Evolutionary conservation across 2,329 filamentous ascomycete genomes (phyloP).

Genomic region (Pyricularia sp.): DNA sequence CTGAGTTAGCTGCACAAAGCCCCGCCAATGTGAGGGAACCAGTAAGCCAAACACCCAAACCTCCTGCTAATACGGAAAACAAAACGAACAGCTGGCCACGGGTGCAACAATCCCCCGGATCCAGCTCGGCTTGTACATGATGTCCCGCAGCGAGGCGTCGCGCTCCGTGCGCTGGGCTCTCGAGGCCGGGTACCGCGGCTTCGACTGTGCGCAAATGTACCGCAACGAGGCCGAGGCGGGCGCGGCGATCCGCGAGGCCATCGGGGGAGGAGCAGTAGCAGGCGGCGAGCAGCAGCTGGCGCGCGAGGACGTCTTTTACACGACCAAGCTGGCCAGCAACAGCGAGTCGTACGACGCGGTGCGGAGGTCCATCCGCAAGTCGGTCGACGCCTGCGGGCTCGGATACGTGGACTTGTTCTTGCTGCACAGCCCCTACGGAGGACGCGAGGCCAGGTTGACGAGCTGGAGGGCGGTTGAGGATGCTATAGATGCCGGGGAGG

Average conservation of each 20-base stretch:
- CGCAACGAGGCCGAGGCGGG: slow-evolving; percentile 61
- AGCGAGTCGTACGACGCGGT: slow-evolving; percentile 52
- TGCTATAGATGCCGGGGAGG: slow-evolving; percentile 57
- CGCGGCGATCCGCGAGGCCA: slow-evolving; percentile 40
- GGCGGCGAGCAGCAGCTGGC: slow-evolving; percentile 7
- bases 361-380: slow-evolving; percentile 50
- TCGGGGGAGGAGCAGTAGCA: slow-evolving; percentile 21
- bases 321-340: slow-evolving; percentile 61
- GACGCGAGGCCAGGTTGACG: slow-evolving; percentile 50
- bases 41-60: not conserved
- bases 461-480: slow-evolving; percentile 70
- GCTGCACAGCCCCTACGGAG: slow-evolving; percentile 67
- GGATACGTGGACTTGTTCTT: slow-evolving; percentile 72
- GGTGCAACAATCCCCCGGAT: slow-evolving; percentile 55
- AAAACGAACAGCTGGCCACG: slow-evolving; percentile 39
- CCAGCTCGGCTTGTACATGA: slow-evolving; percentile 63
- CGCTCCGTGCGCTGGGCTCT: slow-evolving; percentile 45
- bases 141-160: slow-evolving; percentile 46
- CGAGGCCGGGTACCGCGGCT: slow-evolving; percentile 35
- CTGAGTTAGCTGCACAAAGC: not conserved
- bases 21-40: not conserved
- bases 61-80: not conserved
- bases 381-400: slow-evolving; percentile 50
- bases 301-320: slow-evolving; percentile 62
- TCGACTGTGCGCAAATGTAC: slow-evolving; percentile 43